Evolutionary conservation across 768 basidiomycete genomes (phyloP), one percentile per base, ranked within the genome.

Genomic region (Hericium erinaceus): DNA sequence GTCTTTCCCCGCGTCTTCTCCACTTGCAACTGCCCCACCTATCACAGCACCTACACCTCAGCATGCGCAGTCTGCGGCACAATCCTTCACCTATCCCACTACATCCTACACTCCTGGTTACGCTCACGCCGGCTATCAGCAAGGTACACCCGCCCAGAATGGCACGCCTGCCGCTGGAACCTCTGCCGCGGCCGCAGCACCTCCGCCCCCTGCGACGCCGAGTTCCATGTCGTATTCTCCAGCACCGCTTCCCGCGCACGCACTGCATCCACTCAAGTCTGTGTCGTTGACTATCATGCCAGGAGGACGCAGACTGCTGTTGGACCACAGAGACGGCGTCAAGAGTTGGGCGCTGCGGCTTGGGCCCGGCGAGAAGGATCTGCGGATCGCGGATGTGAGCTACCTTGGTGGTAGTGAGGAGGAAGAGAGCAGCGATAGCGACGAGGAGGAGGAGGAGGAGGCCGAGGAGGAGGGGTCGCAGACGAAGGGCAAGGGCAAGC

Each of bases 301-400:
- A 11, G 72, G 70, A 10, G 83, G 80, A 33, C 75, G 90, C 41
- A 72, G 72, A 18, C 69, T 92, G 40, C 72, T 71, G 33, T 72
- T 92, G 33, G 83, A 89, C 64, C 72, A 82, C 56, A 75, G 75
- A 46, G 86, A 89, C 54, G 87, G 89, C 4, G 90, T 92, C 51
- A 81, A 78, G 65, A 80, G 72, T 39, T 92, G 90, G 90, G 80
- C 81, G 4, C 72, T 89, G 68, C 76, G 83, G 50, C 74, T 91
- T 38, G 73, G 74, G 10, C 72, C 73, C 1, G 77, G 75, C 9
- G 90, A 92, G 65, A 77, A 76, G 3, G 76, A 74, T 2, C 54
- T 92, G 16, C 68, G 77, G 57, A 66, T 92, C 39, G 73, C 72
- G 48, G 77, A 81, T 56, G 72, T 89, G 51, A 70, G 69, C 20